Evolutionary conservation across 352 stramenopile species (phyloP).

Genomic region (Halophytophthora batemanensis): DNA sequence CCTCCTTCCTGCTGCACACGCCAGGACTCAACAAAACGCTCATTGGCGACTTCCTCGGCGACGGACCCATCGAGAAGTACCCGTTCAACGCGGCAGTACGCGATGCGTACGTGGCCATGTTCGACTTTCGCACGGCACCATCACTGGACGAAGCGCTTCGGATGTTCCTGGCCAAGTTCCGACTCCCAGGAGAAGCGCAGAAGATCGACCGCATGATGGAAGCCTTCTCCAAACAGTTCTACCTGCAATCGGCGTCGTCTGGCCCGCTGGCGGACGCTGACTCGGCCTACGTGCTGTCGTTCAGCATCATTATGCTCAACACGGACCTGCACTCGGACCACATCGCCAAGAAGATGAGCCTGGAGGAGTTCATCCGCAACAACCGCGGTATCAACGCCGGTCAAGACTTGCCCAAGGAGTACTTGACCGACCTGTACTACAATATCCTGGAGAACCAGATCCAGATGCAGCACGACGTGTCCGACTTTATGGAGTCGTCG

Average conservation of each 20-base stretch:
- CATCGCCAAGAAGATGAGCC: slow-evolving; percentile 86
- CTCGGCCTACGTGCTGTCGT: slow-evolving; percentile 95
- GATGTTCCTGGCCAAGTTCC: slow-evolving; percentile 93
- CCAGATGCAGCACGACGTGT: slow-evolving; percentile 88
- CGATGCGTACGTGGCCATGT: slow-evolving; percentile 89
- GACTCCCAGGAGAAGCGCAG: slow-evolving; percentile 97
- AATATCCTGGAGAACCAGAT: slow-evolving; percentile 84
- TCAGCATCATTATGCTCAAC: slow-evolving; percentile 99
- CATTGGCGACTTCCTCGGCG: slow-evolving; percentile 96
- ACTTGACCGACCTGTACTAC: slow-evolving; percentile 73
- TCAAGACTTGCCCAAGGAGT: slow-evolving; percentile 68
- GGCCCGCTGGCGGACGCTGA: slow-evolving; percentile 82
- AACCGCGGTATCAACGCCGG: slow-evolving; percentile 85
- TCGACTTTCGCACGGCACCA: slow-evolving; percentile 90
- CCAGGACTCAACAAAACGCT: slow-evolving; percentile 91
- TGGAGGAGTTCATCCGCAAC: slow-evolving; percentile 86
- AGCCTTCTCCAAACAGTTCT: slow-evolving; percentile 92
- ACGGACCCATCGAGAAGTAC: slow-evolving; percentile 94
- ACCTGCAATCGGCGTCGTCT: slow-evolving; percentile 63
- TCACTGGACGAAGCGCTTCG: slow-evolving; percentile 91
- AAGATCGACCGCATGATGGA: slow-evolving; percentile 99
- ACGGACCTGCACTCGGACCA: slow-evolving; percentile 97
- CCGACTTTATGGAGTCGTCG: slow-evolving; percentile 66
- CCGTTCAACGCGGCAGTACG: slow-evolving; percentile 92
- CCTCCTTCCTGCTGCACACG: slow-evolving; percentile 93